Evolutionary conservation across 495 filamentous ascomycete genomes (phyloP), one percentile per base, ranked within the genome.

Genomic region (Astrothelium subdiscretum): DNA sequence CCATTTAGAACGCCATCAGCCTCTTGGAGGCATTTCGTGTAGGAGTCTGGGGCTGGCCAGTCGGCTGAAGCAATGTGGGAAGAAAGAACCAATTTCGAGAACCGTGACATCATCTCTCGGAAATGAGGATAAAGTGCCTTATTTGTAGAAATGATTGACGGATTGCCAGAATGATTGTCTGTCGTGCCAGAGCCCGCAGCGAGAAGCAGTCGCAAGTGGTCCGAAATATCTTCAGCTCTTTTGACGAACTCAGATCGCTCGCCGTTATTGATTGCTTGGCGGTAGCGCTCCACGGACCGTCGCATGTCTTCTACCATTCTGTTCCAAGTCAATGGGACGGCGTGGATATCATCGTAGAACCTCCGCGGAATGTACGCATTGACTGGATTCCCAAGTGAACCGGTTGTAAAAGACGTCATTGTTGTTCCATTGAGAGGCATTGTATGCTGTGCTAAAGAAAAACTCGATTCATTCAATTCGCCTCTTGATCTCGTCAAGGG

Each of bases 91-190:
- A 98, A 79, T 73, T 97, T 98, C 40, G 95, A 97, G 75, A 97
- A 97, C 67, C 94, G 89, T 4, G 94, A 97, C 94, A 98, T 98
- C 87, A 96, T 97, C 70, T 97, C 95, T 58, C 95, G 83, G 74
- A 97, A 98, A 76, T 97, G 91, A 31, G 95, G 94, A 69, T 97
- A 97, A 48, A 98, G 78, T 1, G 89, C 86, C 74, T 96, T 96
- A 74, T 98, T 98, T 8, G 91, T 92, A 8, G 90, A 94, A 60
- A 98, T 98, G 71, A 97, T 97, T n/a, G 94, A 97, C 31, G 95
- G 94, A 65, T 96, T 94, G 51, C 95, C 95, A 12, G 94, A 98
- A 72, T 98, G 94, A 68, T 97, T 97, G 71, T 98, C 94, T 1
- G 94, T 98, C 2, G 94, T 97, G 58, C 90, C 90, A 10, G 94